These are phyloP conservation scores for Asterochloris erici DNA, from an alignment of 139 green algal genomes.

Conservation along the genomic window DNA sequence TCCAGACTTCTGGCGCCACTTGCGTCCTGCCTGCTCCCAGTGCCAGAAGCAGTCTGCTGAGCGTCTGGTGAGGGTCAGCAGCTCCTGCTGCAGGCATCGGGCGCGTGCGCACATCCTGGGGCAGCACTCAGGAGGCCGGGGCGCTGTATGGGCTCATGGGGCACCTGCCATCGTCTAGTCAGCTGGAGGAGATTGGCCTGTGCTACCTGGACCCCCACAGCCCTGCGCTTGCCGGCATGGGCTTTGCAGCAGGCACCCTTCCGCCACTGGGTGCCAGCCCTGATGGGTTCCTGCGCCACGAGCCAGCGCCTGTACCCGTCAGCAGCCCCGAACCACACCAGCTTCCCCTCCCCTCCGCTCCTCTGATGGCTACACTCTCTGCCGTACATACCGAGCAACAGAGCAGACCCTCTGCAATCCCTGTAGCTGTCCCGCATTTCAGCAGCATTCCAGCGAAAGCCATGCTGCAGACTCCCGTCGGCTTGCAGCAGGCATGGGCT, in stretches of 20 bases:
- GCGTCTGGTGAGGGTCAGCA: not conserved
- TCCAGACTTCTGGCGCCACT: too few relatives aligned
- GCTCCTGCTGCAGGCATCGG: conserved; percentile 21
- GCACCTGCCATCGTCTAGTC: conserved; percentile 11
- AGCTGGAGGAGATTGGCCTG: conserved; percentile 44
- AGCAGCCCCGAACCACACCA: too few relatives aligned
- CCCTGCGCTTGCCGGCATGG: conserved; percentile 18
- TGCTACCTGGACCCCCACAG: conserved; percentile 31
- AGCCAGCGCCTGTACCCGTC: not conserved
- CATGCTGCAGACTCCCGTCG: too few relatives aligned
- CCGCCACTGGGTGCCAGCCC: conserved; percentile 61
- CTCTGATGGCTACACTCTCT: too few relatives aligned
- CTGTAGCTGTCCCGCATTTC: too few relatives aligned
- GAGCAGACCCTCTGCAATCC: too few relatives aligned
- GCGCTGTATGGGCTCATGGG: conserved; percentile 41
- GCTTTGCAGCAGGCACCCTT: conserved; percentile 32
- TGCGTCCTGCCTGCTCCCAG: too few relatives aligned
- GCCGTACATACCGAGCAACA: too few relatives aligned
- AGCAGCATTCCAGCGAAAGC: too few relatives aligned
- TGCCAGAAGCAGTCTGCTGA: too few relatives aligned
- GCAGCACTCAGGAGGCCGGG: conserved; percentile 56
- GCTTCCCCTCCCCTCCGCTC: too few relatives aligned
- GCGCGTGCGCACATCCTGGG: conserved; percentile 59
- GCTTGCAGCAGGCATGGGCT: too few relatives aligned
- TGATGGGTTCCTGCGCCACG: conserved; percentile 51